phyloP scores from a whole-genome alignment of 2,329 filamentous ascomycete species.

The Penicillium sp. region DNA sequence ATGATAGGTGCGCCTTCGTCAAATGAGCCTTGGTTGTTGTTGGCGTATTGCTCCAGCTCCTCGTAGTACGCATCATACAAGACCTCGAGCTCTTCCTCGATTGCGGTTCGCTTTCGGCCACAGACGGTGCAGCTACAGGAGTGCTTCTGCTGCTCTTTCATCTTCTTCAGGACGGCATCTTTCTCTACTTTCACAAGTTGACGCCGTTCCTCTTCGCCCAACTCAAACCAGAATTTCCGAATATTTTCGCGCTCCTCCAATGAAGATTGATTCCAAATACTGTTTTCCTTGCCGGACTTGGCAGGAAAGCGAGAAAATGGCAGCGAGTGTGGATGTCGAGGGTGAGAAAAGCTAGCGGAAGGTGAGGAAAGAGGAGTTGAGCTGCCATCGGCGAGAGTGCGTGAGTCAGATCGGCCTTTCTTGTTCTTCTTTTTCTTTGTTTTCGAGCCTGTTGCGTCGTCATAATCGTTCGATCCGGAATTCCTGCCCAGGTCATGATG shows the following conservation, averaged over 20 bases:
- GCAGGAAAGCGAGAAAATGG: slow-evolving; percentile 44
- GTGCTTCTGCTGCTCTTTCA: slow-evolving; percentile 99
- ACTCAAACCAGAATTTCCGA: slow-evolving; percentile 94
- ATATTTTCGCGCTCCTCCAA: slow-evolving; percentile 95
- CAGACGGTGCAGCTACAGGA: slow-evolving; percentile 98
- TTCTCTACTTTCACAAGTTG: slow-evolving; percentile 97
- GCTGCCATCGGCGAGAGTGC: slow-evolving; percentile 38
- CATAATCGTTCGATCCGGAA: slow-evolving; percentile 19
- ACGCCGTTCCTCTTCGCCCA: slow-evolving; percentile 92
- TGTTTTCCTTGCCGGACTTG: slow-evolving; percentile 66
- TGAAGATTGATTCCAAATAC: slow-evolving; percentile 94
- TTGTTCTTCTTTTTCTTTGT: slow-evolving; percentile 45
- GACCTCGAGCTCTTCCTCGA: slow-evolving; percentile 96
- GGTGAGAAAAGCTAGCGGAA: slow-evolving; percentile 45
- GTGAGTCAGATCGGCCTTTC: slow-evolving; percentile 36
- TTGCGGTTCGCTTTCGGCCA: slow-evolving; percentile 91
- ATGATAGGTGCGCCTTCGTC: slow-evolving; percentile 68
- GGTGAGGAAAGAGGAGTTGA: slow-evolving; percentile 41
- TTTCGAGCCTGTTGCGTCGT: slow-evolving; percentile 31
- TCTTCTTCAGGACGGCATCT: slow-evolving; percentile 95
- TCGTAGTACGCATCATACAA: slow-evolving; percentile 98
- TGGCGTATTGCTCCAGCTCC: slow-evolving; percentile 95
- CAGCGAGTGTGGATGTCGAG: slow-evolving; percentile 46
- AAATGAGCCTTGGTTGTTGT: slow-evolving; percentile 66
- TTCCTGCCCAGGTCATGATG: slow-evolving; percentile 17